Evolutionary conservation across 371 early-diverging fungal genomes (phyloP).

Genomic region (Rhizomucor pusillus): DNA sequence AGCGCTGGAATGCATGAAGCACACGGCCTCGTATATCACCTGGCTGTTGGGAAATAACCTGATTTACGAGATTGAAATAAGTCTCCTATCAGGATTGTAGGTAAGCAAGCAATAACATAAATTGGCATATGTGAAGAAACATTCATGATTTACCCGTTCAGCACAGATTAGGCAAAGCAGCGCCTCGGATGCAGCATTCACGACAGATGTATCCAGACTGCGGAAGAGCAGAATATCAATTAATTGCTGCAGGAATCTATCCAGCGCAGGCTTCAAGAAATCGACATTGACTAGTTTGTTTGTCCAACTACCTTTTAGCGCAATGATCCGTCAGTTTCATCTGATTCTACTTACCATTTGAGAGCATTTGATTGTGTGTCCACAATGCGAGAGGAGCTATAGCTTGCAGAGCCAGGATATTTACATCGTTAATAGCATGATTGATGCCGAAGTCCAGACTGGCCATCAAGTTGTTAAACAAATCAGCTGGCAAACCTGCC

Average conservation of each 20-base stretch:
- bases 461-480: constrained; percentile 59
- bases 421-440: constrained; percentile 59
- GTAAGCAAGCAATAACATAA: neutral
- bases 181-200: constrained; percentile 63
- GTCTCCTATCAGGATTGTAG: constrained; percentile 16
- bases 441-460: constrained; percentile 68
- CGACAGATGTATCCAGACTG: constrained; percentile 55
- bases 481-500: constrained; percentile 46
- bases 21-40: constrained; percentile 47
- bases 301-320: no score
- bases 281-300: constrained; percentile 15
- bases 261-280: constrained; percentile 46
- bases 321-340: constrained; percentile 12
- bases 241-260: constrained; percentile 50
- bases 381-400: constrained; percentile 58
- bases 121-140: neutral
- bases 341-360: constrained; percentile 23
- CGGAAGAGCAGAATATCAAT: constrained; percentile 58
- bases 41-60: constrained; percentile 54
- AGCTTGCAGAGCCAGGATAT: constrained; percentile 61
- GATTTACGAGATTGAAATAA: constrained; percentile 37
- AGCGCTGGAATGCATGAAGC: constrained; percentile 45
- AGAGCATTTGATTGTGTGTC: constrained; percentile 37
- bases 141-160: constrained; percentile 39
- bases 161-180: constrained; percentile 54